These are phyloP conservation scores for Pezicula neosporulosa DNA, from an alignment of 2,329 filamentous ascomycete genomes.

Conservation along the genomic window DNA sequence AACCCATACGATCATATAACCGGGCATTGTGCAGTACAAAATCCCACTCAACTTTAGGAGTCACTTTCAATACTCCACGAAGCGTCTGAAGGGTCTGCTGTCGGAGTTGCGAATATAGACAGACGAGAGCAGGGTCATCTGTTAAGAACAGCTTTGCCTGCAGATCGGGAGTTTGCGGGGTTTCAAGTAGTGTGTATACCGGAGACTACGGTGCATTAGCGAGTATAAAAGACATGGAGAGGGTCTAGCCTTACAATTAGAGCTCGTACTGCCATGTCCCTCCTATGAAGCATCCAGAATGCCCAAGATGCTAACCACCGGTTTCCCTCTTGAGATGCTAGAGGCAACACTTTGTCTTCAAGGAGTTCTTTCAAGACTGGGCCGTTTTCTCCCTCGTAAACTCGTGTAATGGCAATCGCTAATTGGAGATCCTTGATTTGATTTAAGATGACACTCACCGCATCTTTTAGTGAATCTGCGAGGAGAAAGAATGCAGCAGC, in stretches of 20 bases:
- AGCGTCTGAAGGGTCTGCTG: constrained; percentile 80
- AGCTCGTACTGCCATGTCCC: constrained; percentile 79
- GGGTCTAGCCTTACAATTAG: constrained; percentile 60
- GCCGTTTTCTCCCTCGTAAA: constrained; percentile 83
- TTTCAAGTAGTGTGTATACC: constrained; percentile 69
- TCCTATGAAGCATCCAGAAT: constrained; percentile 83
- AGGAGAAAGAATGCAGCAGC: constrained; percentile 94
- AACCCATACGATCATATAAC: constrained; percentile 88
- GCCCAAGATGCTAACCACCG: constrained; percentile 95
- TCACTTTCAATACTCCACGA: constrained; percentile 78
- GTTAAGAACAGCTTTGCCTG: constrained; percentile 78
- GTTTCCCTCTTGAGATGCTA: constrained; percentile 79
- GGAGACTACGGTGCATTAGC: constrained; percentile 56
- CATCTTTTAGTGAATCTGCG: constrained; percentile 79
- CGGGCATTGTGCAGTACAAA: constrained; percentile 85
- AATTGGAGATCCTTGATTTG: constrained; percentile 88
- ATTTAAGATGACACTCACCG: constrained; percentile 80
- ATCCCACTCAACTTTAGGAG: constrained; percentile 77
- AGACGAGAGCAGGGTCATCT: constrained; percentile 85
- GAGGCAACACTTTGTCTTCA: constrained; percentile 72
- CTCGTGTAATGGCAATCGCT: constrained; percentile 80
- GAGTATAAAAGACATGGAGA: not conserved
- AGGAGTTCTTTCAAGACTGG: constrained; percentile 71
- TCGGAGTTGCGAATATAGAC: constrained; percentile 83
- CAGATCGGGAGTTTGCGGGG: constrained; percentile 64